phyloP scores from a whole-genome alignment of 164 flowering plant genomes.

The Paratinospora sagittata region DNA sequence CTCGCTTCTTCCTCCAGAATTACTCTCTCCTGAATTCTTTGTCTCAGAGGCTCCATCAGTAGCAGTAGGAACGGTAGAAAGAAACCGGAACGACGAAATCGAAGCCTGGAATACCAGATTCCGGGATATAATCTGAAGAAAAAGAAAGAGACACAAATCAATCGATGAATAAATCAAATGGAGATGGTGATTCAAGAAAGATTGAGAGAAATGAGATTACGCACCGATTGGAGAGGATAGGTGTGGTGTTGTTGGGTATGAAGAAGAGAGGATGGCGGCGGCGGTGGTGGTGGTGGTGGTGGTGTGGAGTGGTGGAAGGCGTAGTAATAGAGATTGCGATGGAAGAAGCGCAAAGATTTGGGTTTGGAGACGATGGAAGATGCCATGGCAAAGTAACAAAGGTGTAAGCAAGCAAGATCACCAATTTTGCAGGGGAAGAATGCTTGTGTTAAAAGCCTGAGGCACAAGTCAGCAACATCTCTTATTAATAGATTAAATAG shows the following conservation, averaged over 20 bases:
- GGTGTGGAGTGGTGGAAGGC: conserved; percentile 6
- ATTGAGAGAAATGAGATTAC: background rate
- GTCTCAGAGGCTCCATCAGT: conserved; percentile 2
- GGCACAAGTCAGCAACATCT: too few relatives aligned
- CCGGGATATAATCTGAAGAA: conserved; percentile 10
- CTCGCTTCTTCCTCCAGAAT: conserved; percentile 28
- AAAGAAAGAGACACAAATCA: background rate
- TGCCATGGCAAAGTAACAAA: conserved; percentile 9
- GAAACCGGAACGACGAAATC: background rate
- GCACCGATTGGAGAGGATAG: background rate
- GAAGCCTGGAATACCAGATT: background rate
- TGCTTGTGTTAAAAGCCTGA: too few relatives aligned
- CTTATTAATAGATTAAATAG: too few relatives aligned
- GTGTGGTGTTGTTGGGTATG: background rate
- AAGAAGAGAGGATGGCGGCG: background rate
- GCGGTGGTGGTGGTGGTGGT: conserved; percentile 2
- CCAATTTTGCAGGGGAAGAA: too few relatives aligned
- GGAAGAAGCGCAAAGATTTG: conserved; percentile 5
- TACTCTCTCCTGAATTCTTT: conserved; percentile 17
- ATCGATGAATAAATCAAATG: background rate
- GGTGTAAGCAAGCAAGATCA: too few relatives aligned
- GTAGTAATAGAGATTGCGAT: conserved; percentile 10
- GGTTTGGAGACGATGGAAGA: conserved; percentile 8
- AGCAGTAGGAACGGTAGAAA: conserved; percentile 13
- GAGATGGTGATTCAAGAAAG: too few relatives aligned